Evolutionary conservation across 345 rosid species (phyloP).

Genomic region (Physaria fendleri): DNA sequence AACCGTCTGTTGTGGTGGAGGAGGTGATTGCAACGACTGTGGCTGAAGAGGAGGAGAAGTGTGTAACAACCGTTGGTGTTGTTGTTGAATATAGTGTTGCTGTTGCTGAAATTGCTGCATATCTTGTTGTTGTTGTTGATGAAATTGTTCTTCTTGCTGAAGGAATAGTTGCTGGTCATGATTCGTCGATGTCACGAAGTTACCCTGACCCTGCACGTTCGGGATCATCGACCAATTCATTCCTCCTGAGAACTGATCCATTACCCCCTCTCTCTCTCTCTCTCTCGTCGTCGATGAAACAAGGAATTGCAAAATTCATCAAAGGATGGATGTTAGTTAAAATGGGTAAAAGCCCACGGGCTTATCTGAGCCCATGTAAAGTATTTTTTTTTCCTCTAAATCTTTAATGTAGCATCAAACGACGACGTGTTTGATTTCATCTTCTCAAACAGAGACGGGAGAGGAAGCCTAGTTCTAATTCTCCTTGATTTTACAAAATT

Average conservation of each 20-base stretch:
- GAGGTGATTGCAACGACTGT: conserved; percentile 23
- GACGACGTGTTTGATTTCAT: neutral
- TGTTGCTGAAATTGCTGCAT: conserved; percentile 25
- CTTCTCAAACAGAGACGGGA: neutral
- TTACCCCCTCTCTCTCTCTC: neutral
- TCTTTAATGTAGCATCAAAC: neutral
- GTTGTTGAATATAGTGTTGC: conserved; percentile 22
- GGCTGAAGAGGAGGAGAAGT: conserved; percentile 15
- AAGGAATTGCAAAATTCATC: neutral
- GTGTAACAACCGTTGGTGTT: conserved; percentile 23
- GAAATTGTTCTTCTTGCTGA: conserved; percentile 32
- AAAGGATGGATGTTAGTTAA: neutral
- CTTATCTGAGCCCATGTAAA: neutral
- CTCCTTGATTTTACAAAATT: neutral
- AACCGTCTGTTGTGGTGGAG: conserved; percentile 22
- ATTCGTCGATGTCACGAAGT: conserved; percentile 44
- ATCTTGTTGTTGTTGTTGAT: conserved; percentile 19
- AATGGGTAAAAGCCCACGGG: neutral
- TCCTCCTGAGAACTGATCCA: conserved; percentile 41
- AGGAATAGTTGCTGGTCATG: conserved; percentile 47
- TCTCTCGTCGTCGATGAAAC: neutral
- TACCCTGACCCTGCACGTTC: conserved; percentile 37
- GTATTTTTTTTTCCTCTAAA: no score
- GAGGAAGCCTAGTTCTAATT: neutral
- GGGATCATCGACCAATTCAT: conserved; percentile 47